Conservation (phyloP, 1,139 yeast genomes). For the Yamadazyma epiphylla region DNA sequence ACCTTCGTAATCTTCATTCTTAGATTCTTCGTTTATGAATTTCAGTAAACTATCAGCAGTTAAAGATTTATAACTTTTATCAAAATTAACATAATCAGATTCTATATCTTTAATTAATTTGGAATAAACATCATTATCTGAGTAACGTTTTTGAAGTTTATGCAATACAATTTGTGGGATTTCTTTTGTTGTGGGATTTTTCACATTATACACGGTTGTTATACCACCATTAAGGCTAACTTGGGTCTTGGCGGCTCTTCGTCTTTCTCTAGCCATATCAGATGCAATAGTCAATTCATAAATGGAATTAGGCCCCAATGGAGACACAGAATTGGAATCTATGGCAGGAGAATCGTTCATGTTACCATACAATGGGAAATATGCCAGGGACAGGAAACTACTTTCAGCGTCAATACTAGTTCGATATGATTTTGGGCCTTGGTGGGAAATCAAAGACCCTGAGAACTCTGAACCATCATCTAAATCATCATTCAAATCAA, state of each 20-base stretch:
- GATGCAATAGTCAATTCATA: constrained; percentile 66
- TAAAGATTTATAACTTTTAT: constrained; percentile 44
- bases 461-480: constrained; percentile 16
- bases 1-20: constrained; percentile 8
- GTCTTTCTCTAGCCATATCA: constrained; percentile 40
- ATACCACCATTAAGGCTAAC: constrained; percentile 42
- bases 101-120: constrained; percentile 44
- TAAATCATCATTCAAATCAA: constrained; percentile 38
- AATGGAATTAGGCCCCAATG: constrained; percentile 76
- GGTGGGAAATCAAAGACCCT: constrained; percentile 10
- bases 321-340: constrained; percentile 35
- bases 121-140: constrained; percentile 42
- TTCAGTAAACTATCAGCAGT: constrained; percentile 49
- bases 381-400: constrained; percentile 28
- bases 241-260: constrained; percentile 27
- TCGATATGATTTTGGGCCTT: constrained; percentile 21
- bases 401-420: constrained; percentile 39
- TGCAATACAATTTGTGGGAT: constrained; percentile 80
- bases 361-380: constrained; percentile 22
- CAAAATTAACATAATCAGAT: constrained; percentile 53
- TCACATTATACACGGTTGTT: constrained; percentile 42
- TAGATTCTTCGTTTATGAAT: constrained; percentile 25
- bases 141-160: constrained; percentile 48
- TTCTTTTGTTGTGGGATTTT: constrained; percentile 73
- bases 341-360: constrained; percentile 12